Conservation (phyloP, 1,284 basidiomycete species). For the Tylopilus sp. region DNA sequence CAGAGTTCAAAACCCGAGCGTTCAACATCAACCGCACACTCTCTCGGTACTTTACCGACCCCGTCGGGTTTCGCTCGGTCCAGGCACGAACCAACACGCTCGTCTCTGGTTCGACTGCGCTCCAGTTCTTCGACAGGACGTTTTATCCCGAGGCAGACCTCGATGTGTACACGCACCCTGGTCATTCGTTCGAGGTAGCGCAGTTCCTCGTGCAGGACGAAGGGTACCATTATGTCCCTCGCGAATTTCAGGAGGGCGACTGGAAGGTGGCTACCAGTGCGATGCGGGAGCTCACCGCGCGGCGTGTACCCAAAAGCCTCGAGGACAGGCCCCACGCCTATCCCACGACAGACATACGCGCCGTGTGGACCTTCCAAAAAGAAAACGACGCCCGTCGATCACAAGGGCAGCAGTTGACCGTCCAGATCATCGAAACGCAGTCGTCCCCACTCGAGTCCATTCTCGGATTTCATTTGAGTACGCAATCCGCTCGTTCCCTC, state of each 20-base stretch:
- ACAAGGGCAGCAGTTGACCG: conserved; percentile 15
- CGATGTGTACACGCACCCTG: conserved; percentile 38
- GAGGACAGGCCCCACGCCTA: too few relatives aligned
- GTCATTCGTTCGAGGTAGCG: conserved; percentile 24
- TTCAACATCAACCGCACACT: conserved; percentile 26
- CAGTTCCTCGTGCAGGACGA: conserved; percentile 23
- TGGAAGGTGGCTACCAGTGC: conserved; percentile 9
- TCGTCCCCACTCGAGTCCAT: conserved; percentile 35
- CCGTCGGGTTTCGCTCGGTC: conserved; percentile 40
- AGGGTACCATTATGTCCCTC: not conserved
- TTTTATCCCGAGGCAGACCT: conserved; percentile 37
- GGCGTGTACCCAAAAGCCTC: too few relatives aligned
- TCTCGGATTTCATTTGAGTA: conserved; percentile 44
- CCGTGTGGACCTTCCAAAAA: conserved; percentile 19
- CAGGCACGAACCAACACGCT: conserved; percentile 42
- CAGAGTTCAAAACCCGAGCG: conserved; percentile 16
- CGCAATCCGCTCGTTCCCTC: not conserved
- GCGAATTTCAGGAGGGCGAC: not conserved
- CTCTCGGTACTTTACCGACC: conserved; percentile 23
- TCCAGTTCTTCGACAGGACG: conserved; percentile 45
- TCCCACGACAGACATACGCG: conserved; percentile 2
- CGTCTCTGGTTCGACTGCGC: conserved; percentile 47
- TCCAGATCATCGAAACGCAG: conserved; percentile 36
- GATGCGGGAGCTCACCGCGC: not conserved
- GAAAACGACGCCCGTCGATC: too few relatives aligned